These are phyloP conservation scores for Rhynchospora breviuscula DNA, from an alignment of 176 grass and related monocot species.

Conservation along the genomic window DNA sequence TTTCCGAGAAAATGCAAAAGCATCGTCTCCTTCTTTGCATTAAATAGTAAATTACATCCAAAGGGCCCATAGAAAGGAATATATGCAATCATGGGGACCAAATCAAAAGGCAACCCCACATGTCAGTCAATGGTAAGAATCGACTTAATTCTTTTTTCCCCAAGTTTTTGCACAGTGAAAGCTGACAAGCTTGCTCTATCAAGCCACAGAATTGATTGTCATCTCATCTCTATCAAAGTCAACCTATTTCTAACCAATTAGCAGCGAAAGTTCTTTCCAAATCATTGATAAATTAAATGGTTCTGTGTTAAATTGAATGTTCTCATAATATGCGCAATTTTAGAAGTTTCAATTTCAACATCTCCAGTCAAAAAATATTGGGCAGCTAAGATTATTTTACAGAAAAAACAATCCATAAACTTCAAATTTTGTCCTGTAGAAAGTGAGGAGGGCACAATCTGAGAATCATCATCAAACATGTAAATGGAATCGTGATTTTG, in stretches of 20 bases:
- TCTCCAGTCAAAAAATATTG: too few species aligned
- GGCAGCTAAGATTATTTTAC: too few species aligned
- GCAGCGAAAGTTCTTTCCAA: not conserved
- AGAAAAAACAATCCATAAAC: not conserved
- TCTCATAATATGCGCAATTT: not conserved
- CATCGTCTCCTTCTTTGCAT: not conserved
- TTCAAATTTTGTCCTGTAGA: not conserved
- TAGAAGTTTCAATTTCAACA: too few species aligned
- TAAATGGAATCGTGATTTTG: not conserved
- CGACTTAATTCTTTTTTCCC: not conserved
- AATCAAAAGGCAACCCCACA: not conserved
- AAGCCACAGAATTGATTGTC: not conserved
- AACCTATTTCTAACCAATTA: not conserved
- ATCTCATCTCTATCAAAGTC: not conserved
- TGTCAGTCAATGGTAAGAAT: not conserved
- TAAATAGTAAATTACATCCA: not conserved
- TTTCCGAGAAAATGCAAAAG: not conserved
- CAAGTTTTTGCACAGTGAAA: not conserved
- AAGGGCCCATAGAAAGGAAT: not conserved
- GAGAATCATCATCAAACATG: too few species aligned
- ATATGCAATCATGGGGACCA: not conserved
- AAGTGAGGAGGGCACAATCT: too few species aligned
- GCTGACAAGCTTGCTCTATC: not conserved
- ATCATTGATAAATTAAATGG: not conserved
- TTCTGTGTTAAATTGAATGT: not conserved